Evolutionary conservation across 202 grass and related monocot species (phyloP), one percentile per base, ranked within the genome.

Genomic region (Musa balbisiana): DNA sequence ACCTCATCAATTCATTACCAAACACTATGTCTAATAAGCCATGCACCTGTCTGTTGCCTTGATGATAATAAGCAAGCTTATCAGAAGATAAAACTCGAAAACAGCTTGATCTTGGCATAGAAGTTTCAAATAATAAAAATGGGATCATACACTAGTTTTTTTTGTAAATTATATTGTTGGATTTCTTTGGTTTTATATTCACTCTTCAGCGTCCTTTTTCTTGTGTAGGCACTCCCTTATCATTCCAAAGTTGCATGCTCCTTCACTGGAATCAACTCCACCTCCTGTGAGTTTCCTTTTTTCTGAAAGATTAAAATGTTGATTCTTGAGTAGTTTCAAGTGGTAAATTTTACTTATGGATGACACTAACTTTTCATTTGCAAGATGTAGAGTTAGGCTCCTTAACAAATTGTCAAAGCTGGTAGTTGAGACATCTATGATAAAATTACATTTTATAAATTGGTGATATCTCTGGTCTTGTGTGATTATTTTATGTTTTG

Each of bases 181-280:
- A 2, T 16, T 50, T 74, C 77, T 11, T 66, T 56, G 9, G 12
- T 78, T 72, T 43, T 6, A 43, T 43, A 43, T 43, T 43, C 33
- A 43, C 33, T 43, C 4, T 43, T 43, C 33, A 43, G 33, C 5
- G 0, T 43, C 33, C 33, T 43, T 73, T 29, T 86, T 69, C 73
- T 25, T 33, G 43, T 77, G 52, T 51, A 96, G 92, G 79, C 92
- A 96, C 79, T 88, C 89, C 49, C 85, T 92, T 55, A 80, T 96
- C 78, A 89, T 96, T 89, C 92, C 92, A 76, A 96, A 96, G 83
- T 74, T 70, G 27, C 92, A 96, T 84, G 89, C 84, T 76, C 81
- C 84, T 70, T 87, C 92, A 51, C 53, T 96, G 51, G 84, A 86
- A 60, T 80, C 81, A 81, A 96, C 92, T 78, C 85, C 92, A 55